Evolutionary conservation across 208 protist genomes (phyloP).

Genomic region (Leishmania gerbilli): DNA sequence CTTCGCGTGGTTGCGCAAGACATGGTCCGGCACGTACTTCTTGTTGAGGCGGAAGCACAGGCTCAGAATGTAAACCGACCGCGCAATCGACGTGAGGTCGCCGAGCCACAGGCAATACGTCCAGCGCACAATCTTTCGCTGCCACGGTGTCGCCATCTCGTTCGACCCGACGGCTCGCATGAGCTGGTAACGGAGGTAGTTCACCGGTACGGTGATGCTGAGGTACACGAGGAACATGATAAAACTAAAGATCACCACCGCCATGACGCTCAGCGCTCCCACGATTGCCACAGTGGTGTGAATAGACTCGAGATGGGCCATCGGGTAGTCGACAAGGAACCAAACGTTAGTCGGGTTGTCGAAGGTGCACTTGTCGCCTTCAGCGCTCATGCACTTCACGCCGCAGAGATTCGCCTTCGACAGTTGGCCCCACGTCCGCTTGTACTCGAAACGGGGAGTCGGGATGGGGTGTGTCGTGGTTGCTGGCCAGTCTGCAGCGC

Average conservation of each 20-base stretch:
- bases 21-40: constrained; percentile 87
- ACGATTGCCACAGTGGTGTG: constrained; percentile 36
- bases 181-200: constrained; percentile 66
- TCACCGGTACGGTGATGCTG: constrained; percentile 73
- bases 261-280: constrained; percentile 48
- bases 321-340: constrained; percentile 57
- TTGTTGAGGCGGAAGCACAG: constrained; percentile 81
- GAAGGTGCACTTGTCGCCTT: constrained; percentile 25
- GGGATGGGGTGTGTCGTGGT: constrained; percentile 32
- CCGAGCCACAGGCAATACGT: constrained; percentile 67
- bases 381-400: constrained; percentile 51
- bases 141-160: constrained; percentile 23
- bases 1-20: constrained; percentile 63
- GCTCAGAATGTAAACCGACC: constrained; percentile 65
- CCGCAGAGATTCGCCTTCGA: constrained; percentile 55
- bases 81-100: constrained; percentile 65
- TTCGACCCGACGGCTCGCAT: constrained; percentile 46
- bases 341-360: constrained; percentile 67
- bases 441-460: constrained; percentile 34
- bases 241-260: constrained; percentile 55
- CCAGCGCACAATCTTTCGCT: constrained; percentile 37
- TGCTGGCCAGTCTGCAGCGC: not conserved
- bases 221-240: constrained; percentile 65
- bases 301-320: constrained; percentile 10
- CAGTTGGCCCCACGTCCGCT: constrained; percentile 44